phyloP scores from a whole-genome alignment of 2,329 filamentous ascomycete species.

The Ascochyta viciae-villosae region DNA sequence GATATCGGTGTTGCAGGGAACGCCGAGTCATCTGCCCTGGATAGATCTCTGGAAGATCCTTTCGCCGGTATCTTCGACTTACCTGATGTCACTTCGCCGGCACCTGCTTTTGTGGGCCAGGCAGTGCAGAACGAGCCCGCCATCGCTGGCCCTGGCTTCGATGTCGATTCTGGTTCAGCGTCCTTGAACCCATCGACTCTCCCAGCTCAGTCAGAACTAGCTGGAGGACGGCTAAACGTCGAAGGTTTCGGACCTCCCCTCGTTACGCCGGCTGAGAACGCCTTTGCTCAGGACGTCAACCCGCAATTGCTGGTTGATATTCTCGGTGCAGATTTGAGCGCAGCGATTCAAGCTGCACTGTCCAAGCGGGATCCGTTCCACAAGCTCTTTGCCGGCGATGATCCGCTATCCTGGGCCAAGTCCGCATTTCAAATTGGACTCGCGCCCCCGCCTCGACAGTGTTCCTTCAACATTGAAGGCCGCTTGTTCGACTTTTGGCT shows the following conservation, averaged over 20 bases:
- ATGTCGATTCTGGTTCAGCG: neutral
- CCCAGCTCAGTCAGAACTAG: neutral
- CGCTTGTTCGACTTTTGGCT: too few species aligned
- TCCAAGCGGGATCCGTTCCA: neutral
- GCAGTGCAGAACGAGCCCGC: too few species aligned
- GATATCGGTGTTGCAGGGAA: too few species aligned
- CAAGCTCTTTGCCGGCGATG: neutral
- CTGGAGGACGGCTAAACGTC: neutral
- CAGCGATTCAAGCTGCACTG: neutral
- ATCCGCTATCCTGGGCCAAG: neutral
- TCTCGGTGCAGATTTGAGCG: neutral
- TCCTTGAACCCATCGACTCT: neutral
- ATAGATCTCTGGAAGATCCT: too few species aligned
- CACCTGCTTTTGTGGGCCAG: too few species aligned
- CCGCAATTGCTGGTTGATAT: too few species aligned
- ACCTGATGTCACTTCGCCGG: too few species aligned
- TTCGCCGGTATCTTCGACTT: too few species aligned
- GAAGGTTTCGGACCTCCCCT: neutral
- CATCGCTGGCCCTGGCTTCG: neutral
- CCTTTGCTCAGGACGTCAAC: neutral
- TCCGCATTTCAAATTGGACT: neutral
- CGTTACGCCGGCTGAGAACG: neutral
- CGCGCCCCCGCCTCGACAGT: too few species aligned
- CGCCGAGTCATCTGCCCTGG: too few species aligned
- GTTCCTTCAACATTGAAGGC: too few species aligned